Evolutionary conservation across 2,329 filamentous ascomycete genomes (phyloP), one percentile per base, ranked within the genome.

Genomic region (Atkinsonella texensis): DNA sequence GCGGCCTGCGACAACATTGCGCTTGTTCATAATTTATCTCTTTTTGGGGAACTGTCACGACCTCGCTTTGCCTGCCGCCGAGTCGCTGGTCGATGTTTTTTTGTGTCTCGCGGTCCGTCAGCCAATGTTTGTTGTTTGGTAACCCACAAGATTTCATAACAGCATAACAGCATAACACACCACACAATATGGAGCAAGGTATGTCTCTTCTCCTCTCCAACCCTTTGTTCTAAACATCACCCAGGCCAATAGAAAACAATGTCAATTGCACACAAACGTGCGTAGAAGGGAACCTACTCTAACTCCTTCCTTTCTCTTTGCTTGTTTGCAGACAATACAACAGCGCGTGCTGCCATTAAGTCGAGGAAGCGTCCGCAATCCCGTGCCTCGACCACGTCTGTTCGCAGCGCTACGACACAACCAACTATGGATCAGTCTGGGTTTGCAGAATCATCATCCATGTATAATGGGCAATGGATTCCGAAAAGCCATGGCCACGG

Each of bases 351-450:
- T 50, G 59, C 60, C 48, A 58, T 61, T 55, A 72, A 74, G 59
- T 65, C 72, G 46, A 70, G 71, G 60, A 76, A 74, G 62, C 73
- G 76, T 55, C 70, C 76, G 38, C 70, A 73, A 53, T 80, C 77
- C 48, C 71, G 74, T 59, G 77, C 72, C 49, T 80, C 77, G 33
- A 80, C 77, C 31, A 72, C 76, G 20, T 80, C 77, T 12, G 71
- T 78, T 49, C 76, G 78, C 58, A 80, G 77, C 64, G 68, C 68
- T 56, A 67, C 70, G 39, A 75, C 75, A 2, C 76, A 79, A 58
- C 69, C 73, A 18, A 74, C 68, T 53, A 66, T 77, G 54, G 77
- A 80, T 38, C 74, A 74, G 50, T 64, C 66, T 18, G 62, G 59
- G 52, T 74, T 75, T 54, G 60, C 65, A 45, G 71, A 75, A 54